These are phyloP conservation scores for Castanea sativa DNA, from an alignment of 306 rosid genomes.

Conservation along the genomic window DNA sequence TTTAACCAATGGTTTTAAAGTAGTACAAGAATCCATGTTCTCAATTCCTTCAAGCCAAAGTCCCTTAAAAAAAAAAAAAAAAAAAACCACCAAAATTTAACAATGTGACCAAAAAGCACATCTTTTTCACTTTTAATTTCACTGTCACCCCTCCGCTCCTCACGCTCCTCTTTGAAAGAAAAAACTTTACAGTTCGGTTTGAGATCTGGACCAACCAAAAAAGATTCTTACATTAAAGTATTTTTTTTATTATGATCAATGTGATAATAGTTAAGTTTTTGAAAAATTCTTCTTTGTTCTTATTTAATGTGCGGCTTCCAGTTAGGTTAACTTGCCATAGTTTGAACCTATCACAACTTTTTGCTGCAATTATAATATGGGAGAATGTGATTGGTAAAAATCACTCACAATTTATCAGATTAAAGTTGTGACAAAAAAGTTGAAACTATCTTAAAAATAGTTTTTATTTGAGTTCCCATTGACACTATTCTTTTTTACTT, in stretches of 20 bases:
- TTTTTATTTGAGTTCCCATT: too few relatives aligned
- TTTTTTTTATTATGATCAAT: not conserved
- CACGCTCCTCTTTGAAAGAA: slow-evolving; percentile 37
- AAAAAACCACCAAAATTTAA: not conserved
- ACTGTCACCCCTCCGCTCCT: slow-evolving; percentile 31
- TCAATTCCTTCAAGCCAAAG: slow-evolving; percentile 35
- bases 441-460: too few relatives aligned
- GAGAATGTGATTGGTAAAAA: rapidly evolving
- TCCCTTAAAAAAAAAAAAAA: slow-evolving; percentile 19
- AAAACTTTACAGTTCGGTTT: slow-evolving; percentile 28
- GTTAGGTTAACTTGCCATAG: too few relatives aligned
- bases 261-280: too few relatives aligned
- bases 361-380: rapidly evolving
- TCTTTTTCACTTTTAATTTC: slow-evolving; percentile 22
- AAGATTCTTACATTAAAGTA: slow-evolving; percentile 22
- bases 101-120: slow-evolving; percentile 8
- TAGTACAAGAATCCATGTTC: not conserved
- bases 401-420: too few relatives aligned
- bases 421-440: too few relatives aligned
- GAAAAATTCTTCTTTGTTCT: too few relatives aligned
- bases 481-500: too few relatives aligned
- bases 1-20: not conserved
- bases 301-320: too few relatives aligned
- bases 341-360: too few relatives aligned
- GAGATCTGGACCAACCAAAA: slow-evolving; percentile 51